phyloP scores from a whole-genome alignment of 441 rosid genomes.

The Euphorbia schlechtendalii region DNA sequence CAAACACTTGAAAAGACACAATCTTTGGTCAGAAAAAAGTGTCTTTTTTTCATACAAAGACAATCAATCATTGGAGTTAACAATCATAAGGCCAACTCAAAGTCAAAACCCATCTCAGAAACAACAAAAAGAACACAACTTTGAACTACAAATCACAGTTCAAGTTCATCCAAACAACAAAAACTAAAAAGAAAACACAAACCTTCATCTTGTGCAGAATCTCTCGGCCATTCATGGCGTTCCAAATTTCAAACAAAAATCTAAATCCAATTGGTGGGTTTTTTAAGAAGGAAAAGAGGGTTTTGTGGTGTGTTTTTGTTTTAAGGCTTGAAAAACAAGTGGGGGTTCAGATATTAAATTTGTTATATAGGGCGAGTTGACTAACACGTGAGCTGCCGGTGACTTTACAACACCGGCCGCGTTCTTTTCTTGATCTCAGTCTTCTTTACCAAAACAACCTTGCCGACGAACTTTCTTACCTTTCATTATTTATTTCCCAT shows the following conservation, averaged over 20 bases:
- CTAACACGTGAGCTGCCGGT: too few relatives aligned
- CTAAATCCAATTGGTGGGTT: neutral
- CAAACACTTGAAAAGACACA: neutral
- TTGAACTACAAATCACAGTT: neutral
- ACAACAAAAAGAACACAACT: neutral
- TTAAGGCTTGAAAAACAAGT: too few relatives aligned
- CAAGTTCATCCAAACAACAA: neutral
- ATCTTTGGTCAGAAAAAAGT: neutral
- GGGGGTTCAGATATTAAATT: too few relatives aligned
- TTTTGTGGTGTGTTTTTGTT: too few relatives aligned
- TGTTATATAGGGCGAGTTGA: too few relatives aligned
- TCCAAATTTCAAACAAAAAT: neutral
- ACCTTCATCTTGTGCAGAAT: constrained; percentile 77
- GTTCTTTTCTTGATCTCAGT: too few relatives aligned
- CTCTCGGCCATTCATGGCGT: constrained; percentile 56
- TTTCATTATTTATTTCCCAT: too few relatives aligned
- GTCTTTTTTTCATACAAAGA: neutral
- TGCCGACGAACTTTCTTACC: too few relatives aligned
- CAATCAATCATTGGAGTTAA: neutral
- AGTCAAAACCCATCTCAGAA: neutral
- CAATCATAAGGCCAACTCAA: neutral
- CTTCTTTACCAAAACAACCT: too few relatives aligned
- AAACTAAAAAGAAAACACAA: neutral
- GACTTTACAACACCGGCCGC: too few relatives aligned
- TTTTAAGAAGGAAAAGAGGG: too few relatives aligned